phyloP scores from a whole-genome alignment of 2,329 filamentous ascomycete species.

The Colletotrichum cordylinicola region DNA sequence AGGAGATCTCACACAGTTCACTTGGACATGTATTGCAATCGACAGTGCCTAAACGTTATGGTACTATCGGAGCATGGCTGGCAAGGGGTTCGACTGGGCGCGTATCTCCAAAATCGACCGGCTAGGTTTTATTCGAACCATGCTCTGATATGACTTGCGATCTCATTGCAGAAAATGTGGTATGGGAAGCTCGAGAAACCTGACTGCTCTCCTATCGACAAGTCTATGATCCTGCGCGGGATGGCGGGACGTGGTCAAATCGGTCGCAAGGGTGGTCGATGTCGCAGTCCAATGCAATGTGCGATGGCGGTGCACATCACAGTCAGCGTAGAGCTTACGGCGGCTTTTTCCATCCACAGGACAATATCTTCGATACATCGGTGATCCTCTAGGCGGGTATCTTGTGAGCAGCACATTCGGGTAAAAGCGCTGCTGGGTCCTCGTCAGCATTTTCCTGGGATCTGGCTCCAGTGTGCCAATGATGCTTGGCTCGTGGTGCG shows the following conservation, averaged over 20 bases:
- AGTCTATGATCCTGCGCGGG: neutral
- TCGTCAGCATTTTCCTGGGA: constrained; percentile 5
- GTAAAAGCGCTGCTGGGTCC: neutral
- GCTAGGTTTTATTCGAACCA: neutral
- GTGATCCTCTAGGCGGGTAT: neutral
- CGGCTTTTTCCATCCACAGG: neutral
- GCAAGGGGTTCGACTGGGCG: neutral
- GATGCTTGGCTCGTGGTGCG: constrained; percentile 17
- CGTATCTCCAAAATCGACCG: neutral
- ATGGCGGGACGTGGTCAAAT: neutral
- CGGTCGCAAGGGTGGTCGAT: neutral
- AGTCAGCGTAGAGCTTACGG: neutral
- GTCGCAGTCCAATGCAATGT: neutral
- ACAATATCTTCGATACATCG: neutral
- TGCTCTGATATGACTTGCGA: neutral
- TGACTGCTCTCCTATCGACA: neutral
- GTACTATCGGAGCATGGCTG: neutral
- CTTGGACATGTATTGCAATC: neutral
- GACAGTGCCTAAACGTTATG: neutral
- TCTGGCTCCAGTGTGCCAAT: constrained; percentile 13
- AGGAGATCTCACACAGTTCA: neutral
- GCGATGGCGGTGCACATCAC: neutral
- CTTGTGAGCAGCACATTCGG: neutral
- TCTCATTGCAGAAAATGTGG: neutral
- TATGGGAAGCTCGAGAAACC: neutral